A percentile compares a stretch with the other conserved stretches of the same genome.
Conservation (phyloP, 768 basidiomycete species). For the Plicaturopsis crispa region DNA sequence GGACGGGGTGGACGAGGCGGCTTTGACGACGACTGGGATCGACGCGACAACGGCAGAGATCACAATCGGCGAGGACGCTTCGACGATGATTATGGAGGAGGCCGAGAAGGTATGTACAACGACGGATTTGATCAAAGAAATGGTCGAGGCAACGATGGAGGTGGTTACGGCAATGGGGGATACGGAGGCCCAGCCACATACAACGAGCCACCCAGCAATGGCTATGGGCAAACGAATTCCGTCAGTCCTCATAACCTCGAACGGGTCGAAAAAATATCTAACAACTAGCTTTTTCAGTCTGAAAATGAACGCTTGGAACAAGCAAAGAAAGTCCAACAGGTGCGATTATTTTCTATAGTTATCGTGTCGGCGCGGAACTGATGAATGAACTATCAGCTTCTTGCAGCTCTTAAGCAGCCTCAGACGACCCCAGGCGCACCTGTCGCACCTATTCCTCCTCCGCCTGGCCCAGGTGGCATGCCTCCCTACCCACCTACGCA, state of each 20-base stretch:
- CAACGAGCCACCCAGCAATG: too few relatives aligned
- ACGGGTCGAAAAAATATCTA: constrained; percentile 6
- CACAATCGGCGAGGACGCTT: constrained; percentile 21
- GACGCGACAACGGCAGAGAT: constrained; percentile 29
- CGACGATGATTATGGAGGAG: constrained; percentile 28
- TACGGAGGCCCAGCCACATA: constrained; percentile 9
- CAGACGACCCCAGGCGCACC: constrained; percentile 23
- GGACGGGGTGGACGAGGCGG: constrained; percentile 33
- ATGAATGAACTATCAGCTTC: constrained; percentile 28
- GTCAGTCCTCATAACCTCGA: constrained; percentile 11
- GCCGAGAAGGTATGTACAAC: constrained; percentile 30
- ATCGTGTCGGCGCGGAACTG: neutral
- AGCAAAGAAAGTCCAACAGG: constrained; percentile 80
- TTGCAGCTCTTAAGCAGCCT: constrained; percentile 77
- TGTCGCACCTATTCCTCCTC: constrained; percentile 21
- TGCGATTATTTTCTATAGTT: constrained; percentile 16
- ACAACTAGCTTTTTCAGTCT: constrained; percentile 27
- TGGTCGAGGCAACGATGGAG: too few relatives aligned
- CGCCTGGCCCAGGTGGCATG: constrained; percentile 32
- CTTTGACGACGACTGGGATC: too few relatives aligned
- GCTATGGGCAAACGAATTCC: constrained; percentile 23
- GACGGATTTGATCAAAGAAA: constrained; percentile 35
- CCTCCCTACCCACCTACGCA: too few relatives aligned
- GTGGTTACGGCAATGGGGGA: too few relatives aligned
- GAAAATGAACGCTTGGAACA: constrained; percentile 81